These are phyloP conservation scores for Juncus effusus DNA, from an alignment of 176 grass and related monocot genomes.

Conservation along the genomic window DNA sequence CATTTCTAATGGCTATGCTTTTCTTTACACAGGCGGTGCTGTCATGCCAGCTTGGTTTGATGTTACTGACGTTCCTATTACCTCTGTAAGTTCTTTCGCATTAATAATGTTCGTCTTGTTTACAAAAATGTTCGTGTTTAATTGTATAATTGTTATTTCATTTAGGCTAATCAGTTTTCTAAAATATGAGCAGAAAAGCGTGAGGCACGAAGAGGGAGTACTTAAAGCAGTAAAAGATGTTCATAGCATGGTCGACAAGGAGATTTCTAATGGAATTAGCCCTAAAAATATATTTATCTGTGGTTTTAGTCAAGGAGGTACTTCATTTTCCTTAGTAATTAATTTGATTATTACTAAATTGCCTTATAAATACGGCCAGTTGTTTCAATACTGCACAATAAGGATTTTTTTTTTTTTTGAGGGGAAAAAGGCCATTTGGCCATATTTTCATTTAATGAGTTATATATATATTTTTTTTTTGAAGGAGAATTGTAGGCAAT, in stretches of 20 bases:
- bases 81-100: conserved; percentile 31
- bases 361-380: too few relatives aligned
- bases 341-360: too few relatives aligned
- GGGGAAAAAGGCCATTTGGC: too few relatives aligned
- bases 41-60: conserved; percentile 79
- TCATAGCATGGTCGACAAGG: conserved; percentile 80
- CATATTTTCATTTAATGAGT: too few relatives aligned
- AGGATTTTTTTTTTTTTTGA: too few relatives aligned
- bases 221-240: conserved; percentile 81
- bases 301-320: conserved; percentile 90
- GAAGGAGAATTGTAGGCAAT: too few relatives aligned
- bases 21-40: conserved; percentile 38
- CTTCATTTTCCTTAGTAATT: too few relatives aligned
- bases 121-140: neutral
- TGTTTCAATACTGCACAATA: too few relatives aligned
- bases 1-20: too few relatives aligned
- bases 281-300: conserved; percentile 81
- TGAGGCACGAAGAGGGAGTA: conserved; percentile 52
- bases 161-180: conserved; percentile 2
- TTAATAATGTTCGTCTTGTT: neutral
- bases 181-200: conserved; percentile 12
- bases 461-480: too few relatives aligned
- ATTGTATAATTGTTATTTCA: neutral
- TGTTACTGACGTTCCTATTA: conserved; percentile 60
- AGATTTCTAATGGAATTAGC: conserved; percentile 54